Conservation (phyloP, 208 protist genomes). For the Leishmania guyanensis region DNA sequence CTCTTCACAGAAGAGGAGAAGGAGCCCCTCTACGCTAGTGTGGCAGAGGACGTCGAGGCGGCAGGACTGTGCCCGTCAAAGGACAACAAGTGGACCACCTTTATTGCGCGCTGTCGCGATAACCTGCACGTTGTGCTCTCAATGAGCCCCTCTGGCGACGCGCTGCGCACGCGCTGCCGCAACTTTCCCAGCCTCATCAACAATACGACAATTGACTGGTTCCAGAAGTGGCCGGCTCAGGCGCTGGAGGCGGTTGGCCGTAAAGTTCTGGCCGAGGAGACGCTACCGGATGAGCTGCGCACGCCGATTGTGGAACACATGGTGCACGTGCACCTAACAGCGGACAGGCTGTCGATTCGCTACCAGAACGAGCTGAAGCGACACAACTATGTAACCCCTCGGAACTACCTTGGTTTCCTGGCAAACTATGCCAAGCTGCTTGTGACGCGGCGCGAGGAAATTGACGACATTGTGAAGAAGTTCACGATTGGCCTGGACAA, state of each 20-base stretch:
- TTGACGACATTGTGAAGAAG: slow-evolving; percentile 94
- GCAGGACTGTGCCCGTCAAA: slow-evolving; percentile 90
- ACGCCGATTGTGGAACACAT: slow-evolving; percentile 94
- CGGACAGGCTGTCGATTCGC: slow-evolving; percentile 82
- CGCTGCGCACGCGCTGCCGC: slow-evolving; percentile 95
- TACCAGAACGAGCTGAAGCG: slow-evolving; percentile 95
- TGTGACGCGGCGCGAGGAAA: slow-evolving; percentile 91
- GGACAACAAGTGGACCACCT: slow-evolving; percentile 97
- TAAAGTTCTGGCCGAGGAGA: slow-evolving; percentile 86
- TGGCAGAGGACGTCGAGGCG: slow-evolving; percentile 91
- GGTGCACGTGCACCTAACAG: slow-evolving; percentile 95
- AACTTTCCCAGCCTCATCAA: slow-evolving; percentile 99
- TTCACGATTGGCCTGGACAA: slow-evolving; percentile 97
- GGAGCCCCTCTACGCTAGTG: slow-evolving; percentile 92
- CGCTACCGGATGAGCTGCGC: slow-evolving; percentile 89
- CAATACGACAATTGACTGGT: slow-evolving; percentile 99
- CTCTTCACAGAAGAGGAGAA: slow-evolving; percentile 98
- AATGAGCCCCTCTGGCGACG: slow-evolving; percentile 98
- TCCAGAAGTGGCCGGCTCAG: slow-evolving; percentile 97
- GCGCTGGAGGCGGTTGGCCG: slow-evolving; percentile 95
- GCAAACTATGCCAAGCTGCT: slow-evolving; percentile 96
- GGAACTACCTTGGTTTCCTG: slow-evolving; percentile 99
- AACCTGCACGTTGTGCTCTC: slow-evolving; percentile 98
- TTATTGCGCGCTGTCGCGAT: slow-evolving; percentile 97
- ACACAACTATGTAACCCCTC: slow-evolving; percentile 98